Evolutionary conservation across 129 eudicot species (phyloP).

Genomic region (Artemisia argyi): DNA sequence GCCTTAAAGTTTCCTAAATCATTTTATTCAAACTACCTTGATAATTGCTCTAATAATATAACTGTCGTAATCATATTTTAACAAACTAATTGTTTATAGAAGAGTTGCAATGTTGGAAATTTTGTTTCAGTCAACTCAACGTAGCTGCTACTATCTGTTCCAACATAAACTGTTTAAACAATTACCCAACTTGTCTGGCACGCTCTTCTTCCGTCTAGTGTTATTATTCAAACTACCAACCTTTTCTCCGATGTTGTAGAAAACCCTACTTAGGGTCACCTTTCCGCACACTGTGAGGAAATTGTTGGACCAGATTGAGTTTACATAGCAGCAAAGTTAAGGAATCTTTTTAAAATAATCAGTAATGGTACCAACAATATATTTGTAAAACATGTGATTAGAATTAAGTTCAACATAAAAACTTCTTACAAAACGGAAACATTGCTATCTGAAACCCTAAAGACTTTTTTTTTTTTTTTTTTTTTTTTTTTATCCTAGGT

Average conservation of each 20-base stretch:
- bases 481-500: too few species aligned
- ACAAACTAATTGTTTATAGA: too few species aligned
- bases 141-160: too few species aligned
- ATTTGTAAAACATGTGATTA: not conserved
- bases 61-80: too few species aligned
- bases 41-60: too few species aligned
- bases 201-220: too few species aligned
- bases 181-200: not conserved
- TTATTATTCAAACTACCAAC: not conserved
- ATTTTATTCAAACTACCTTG: too few species aligned
- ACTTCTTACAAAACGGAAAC: not conserved
- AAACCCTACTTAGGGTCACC: not conserved
- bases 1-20: too few species aligned
- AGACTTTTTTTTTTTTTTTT: not conserved
- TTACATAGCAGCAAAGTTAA: not conserved
- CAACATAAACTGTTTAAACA: too few species aligned
- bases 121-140: too few species aligned
- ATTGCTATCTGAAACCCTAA: not conserved
- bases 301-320: not conserved
- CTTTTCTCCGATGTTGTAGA: not conserved
- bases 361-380: not conserved
- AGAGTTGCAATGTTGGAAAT: too few species aligned
- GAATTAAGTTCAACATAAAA: not conserved
- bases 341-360: not conserved
- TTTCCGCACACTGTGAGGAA: not conserved